Conservation (phyloP, 495 filamentous ascomycete species). For the Aspergillus nanangensis region DNA sequence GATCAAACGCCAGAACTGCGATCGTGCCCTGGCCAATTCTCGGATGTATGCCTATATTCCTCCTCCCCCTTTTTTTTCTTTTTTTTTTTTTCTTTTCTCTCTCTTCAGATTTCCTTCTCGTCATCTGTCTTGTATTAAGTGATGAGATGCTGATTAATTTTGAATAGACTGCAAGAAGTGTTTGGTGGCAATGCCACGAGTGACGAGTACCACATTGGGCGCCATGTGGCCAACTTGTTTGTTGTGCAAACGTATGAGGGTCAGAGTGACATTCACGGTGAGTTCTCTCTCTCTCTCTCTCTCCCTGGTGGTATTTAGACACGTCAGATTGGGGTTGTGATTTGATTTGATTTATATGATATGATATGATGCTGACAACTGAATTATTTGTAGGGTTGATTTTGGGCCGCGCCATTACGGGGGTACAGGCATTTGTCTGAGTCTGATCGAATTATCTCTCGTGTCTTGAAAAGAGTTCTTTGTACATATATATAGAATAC, state of each 20-base stretch:
- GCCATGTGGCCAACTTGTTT: constrained; percentile 94
- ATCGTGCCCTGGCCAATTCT: constrained; percentile 76
- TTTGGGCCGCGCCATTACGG: constrained; percentile 65
- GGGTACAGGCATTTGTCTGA: constrained; percentile 64
- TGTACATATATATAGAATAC: constrained; percentile 3
- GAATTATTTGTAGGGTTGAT: constrained; percentile 49
- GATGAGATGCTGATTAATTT: no score
- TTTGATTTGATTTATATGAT: not conserved
- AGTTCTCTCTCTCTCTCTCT: constrained; percentile 28
- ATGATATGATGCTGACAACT: not conserved
- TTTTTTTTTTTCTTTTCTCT: not conserved
- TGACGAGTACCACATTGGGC: constrained; percentile 91
- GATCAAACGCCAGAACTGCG: constrained; percentile 98
- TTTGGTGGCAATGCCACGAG: constrained; percentile 97
- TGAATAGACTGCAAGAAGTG: constrained; percentile 74
- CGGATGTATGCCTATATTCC: constrained; percentile 66
- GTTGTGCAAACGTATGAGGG: constrained; percentile 98
- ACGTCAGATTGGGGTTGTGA: no score
- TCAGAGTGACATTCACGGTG: constrained; percentile 93
- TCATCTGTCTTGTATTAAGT: no score
- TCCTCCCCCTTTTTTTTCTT: constrained; percentile 5
- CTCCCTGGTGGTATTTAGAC: constrained; percentile 4
- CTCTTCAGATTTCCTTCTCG: not conserved
- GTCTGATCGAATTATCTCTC: not conserved
- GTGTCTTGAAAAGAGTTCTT: not conserved